Evolutionary conservation across 371 early-diverging fungal genomes (phyloP).

Genomic region (Coemansia sp.): DNA sequence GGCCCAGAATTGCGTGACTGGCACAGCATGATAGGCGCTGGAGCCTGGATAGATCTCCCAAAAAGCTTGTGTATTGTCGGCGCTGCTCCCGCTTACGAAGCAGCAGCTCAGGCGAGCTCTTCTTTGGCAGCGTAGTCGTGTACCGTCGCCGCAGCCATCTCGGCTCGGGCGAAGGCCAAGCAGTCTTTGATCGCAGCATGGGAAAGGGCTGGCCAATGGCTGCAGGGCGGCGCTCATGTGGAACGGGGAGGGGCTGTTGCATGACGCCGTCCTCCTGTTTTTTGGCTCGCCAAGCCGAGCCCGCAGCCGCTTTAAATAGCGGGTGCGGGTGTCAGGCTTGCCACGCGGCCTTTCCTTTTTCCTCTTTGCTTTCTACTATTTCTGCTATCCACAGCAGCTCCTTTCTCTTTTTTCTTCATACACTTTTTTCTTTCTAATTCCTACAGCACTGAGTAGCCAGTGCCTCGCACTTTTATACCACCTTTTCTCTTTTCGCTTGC

Average conservation of each 20-base stretch:
- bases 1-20: background rate
- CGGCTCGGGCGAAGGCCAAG: background rate
- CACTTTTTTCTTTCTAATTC: background rate
- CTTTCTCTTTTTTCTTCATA: background rate
- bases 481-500: background rate
- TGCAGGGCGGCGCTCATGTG: slow-evolving; percentile 7
- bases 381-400: slow-evolving; percentile 1
- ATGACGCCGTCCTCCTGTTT: background rate
- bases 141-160: background rate
- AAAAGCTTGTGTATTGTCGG: too few species aligned
- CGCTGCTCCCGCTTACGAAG: too few species aligned
- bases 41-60: too few species aligned
- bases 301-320: slow-evolving; percentile 11
- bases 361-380: slow-evolving; percentile 13
- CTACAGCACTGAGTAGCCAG: background rate
- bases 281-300: slow-evolving; percentile 1
- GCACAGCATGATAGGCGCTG: background rate
- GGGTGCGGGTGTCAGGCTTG: background rate
- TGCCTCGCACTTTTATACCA: background rate
- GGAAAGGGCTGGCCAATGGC: slow-evolving; percentile 15
- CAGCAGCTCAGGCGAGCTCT: too few species aligned
- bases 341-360: slow-evolving; percentile 10
- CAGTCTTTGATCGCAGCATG: background rate
- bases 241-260: slow-evolving; percentile 7
- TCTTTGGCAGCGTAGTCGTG: too few species aligned